Evolutionary conservation across 2,329 filamentous ascomycete genomes (phyloP).

Genomic region (Hypoxylon sp.): DNA sequence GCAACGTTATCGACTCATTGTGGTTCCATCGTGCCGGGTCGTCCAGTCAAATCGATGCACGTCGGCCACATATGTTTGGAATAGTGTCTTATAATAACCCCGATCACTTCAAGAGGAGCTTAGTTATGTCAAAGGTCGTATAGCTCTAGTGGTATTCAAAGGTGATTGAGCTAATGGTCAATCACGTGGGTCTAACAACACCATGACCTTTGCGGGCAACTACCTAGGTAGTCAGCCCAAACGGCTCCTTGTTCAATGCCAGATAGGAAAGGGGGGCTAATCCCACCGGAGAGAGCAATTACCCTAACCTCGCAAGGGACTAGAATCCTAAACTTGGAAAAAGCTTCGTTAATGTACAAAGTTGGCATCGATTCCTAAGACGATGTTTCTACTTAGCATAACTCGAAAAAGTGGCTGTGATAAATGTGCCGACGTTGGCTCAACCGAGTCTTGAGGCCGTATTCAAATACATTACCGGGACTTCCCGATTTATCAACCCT

Average conservation of each 20-base stretch:
- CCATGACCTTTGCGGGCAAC: not conserved
- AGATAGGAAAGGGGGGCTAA: too few species aligned
- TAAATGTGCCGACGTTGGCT: not conserved
- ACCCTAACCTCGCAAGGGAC: too few species aligned
- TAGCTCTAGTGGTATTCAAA: not conserved
- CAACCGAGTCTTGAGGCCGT: not conserved
- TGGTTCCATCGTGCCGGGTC: constrained; percentile 2
- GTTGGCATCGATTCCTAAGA: not conserved
- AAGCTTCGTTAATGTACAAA: not conserved
- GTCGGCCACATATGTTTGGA: constrained; percentile 1
- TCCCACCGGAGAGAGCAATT: too few species aligned
- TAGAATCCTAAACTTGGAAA: too few species aligned
- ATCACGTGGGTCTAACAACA: not conserved
- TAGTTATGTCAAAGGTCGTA: constrained; percentile 4
- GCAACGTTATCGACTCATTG: constrained; percentile 16
- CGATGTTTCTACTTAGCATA: not conserved
- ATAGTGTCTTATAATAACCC: constrained; percentile 1
- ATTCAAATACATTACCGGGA: too few species aligned
- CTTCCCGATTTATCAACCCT: too few species aligned
- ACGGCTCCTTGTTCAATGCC: too few species aligned
- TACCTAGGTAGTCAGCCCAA: not conserved
- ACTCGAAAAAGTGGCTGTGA: not conserved
- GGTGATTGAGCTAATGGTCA: not conserved
- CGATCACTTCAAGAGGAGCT: not conserved
- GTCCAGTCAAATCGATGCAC: constrained; percentile 15